Evolutionary conservation across 2,329 filamentous ascomycete genomes (phyloP), one percentile per base, ranked within the genome.

Genomic region (Diaporthe longicolla): DNA sequence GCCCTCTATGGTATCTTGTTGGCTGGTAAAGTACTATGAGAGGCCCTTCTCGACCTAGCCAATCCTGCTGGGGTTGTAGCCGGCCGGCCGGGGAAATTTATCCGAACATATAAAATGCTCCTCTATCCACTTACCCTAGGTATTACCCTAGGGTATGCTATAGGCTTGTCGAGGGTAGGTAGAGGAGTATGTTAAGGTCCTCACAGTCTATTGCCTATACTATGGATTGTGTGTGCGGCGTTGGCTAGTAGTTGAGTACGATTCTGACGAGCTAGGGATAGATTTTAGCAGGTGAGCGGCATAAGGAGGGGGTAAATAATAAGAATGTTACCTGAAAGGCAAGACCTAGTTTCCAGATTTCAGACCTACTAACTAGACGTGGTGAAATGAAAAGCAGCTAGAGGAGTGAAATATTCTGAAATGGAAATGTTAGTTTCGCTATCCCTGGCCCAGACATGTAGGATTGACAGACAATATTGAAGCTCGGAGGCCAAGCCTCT

Each of bases 191-290:
- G 8, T 75, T 72, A 40, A 83, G 80, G 70, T 81, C 82, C 19
- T 77, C 70, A 6, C 70, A 29, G 75, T 83, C 81, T 4, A 81
- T 82, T 7, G 81, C 79, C 77, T 78, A 79, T 61, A 82, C 78
- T 78, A 80, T 81, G 35, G 80, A 79, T 69, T 82, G 80, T 5
- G 82, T 73, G 71, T 82, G 80, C 55, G 78, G 78, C 26, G 69
- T 70, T 11, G 80, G 80, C 8, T 74, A 70, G 74, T 81, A 82
- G 71, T 79, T 82, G 13, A 77, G 76, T 0, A 80, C 79, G 77
- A 81, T 80, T 10, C 81, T 81, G 13, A 82, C 79, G 55, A 82
- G 77, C 81, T 83, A 35, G n/a, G 13, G 37, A 40, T 40, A 13
- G 13, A 54, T 1, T 48, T 19, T 21, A 19, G 61, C 21, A 15